Evolutionary conservation across 2,329 filamentous ascomycete genomes (phyloP), one percentile per base, ranked within the genome.

Genomic region (Fusarium penzigii): DNA sequence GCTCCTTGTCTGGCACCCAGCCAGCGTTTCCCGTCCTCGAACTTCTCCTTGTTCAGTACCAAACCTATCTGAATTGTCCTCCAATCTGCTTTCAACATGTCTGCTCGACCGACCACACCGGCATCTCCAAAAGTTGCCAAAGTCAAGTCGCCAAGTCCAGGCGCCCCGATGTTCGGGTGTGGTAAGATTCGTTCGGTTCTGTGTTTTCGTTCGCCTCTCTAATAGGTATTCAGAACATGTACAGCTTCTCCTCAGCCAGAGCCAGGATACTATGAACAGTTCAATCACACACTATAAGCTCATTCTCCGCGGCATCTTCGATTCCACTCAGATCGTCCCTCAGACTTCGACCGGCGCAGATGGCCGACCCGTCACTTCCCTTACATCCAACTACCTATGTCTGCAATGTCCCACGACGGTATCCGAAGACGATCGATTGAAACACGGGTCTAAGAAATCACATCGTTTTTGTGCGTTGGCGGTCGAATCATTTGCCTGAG

Each of bases 271-370:
- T 14, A 85, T 84, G 71, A 86, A 88, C 62, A 85, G 80, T 56
- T 87, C 86, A 17, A 83, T 89, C 54, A 77, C 83, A 49, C 83
- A 89, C 63, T 92, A 92, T 72, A 88, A 87, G 66, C 81, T 83
- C 65, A 83, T 90, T 53, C 76, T 92, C 39, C 80, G 86, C 54
- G 82, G 83, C 51, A 85, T 92, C 58, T 87, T 87, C 71, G 87
- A 91, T 68, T 78, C 81, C 56, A 83, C 78, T 44, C 84, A 81
- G 47, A 78, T 86, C 65, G 80, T 87, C 44, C 79, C 81, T 25
- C 87, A 88, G 70, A 90, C 84, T 6, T 84, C 80, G 52, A 87
- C 82, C 59, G 75, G 75, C 44, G 63, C 75, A 29, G 82, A 87
- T 51, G 80, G 81, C 49, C 75, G 76, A 42, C 74, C 82, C 44